Conservation (phyloP, 805 yeast species). For the Candida silvicultrix region DNA sequence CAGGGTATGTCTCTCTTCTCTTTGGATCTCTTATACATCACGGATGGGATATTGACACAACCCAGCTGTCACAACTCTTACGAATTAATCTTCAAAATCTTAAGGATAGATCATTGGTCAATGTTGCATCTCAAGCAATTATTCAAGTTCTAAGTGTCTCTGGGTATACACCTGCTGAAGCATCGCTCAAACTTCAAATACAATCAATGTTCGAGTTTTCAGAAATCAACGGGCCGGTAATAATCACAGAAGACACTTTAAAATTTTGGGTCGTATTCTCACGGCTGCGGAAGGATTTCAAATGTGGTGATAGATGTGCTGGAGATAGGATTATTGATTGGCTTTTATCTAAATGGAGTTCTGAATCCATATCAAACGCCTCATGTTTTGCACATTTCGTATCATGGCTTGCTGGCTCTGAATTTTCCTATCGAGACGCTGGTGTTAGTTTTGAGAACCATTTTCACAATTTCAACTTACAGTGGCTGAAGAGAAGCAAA, state of each 20-base stretch:
- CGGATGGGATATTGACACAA: constrained; percentile 13
- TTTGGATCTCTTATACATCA: constrained; percentile 11
- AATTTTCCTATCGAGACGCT: neutral
- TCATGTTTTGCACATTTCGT: constrained; percentile 29
- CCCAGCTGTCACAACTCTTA: constrained; percentile 18
- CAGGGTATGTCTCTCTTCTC: constrained; percentile 15
- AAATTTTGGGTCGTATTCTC: constrained; percentile 47
- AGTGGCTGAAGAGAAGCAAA: constrained; percentile 1
- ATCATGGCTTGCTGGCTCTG: constrained; percentile 36
- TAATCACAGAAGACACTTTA: constrained; percentile 39
- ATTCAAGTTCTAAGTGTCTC: constrained; percentile 13
- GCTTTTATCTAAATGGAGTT: constrained; percentile 42
- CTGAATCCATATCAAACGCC: neutral
- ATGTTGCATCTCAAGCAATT: constrained; percentile 19
- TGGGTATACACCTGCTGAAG: constrained; percentile 25
- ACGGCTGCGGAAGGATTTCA: constrained; percentile 28
- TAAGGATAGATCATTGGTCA: constrained; percentile 17
- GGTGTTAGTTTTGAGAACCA: constrained; percentile 1
- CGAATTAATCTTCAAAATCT: constrained; percentile 29
- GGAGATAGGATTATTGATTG: constrained; percentile 39
- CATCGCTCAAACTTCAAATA: constrained; percentile 37
- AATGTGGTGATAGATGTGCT: constrained; percentile 23
- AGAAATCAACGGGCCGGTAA: constrained; percentile 56
- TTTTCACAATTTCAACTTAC: constrained; percentile 7
- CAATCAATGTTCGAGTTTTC: constrained; percentile 46